These are phyloP conservation scores for Jatropha multifida DNA, from an alignment of 441 rosid species.

Conservation along the genomic window DNA sequence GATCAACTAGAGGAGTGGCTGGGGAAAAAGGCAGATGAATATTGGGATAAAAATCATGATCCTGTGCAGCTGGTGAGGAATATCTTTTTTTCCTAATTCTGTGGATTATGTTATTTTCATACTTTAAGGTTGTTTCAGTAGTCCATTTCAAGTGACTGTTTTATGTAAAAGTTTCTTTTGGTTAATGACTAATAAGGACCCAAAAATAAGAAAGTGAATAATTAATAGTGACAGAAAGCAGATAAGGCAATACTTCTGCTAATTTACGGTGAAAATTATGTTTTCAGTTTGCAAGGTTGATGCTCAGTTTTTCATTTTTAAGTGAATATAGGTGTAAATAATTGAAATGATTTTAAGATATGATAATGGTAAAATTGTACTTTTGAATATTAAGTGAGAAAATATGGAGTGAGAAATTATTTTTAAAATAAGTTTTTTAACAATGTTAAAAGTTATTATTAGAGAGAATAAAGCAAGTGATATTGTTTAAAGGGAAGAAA, in stretches of 20 bases:
- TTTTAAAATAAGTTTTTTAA: too few species aligned
- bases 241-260: not conserved
- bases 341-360: too few species aligned
- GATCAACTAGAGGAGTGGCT: conserved; percentile 37
- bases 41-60: conserved; percentile 34
- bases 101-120: not conserved
- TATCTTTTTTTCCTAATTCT: conserved; percentile 9
- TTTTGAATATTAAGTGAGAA: too few species aligned
- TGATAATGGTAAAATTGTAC: too few species aligned
- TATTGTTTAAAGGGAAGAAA: too few species aligned
- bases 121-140: not conserved
- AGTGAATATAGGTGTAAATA: too few species aligned
- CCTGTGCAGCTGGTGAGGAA: conserved; percentile 26
- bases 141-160: not conserved
- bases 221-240: too few species aligned
- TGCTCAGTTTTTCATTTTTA: too few species aligned
- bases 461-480: too few species aligned
- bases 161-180: not conserved
- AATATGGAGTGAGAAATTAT: too few species aligned
- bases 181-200: not conserved
- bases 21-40: conserved; percentile 30
- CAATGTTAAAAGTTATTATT: too few species aligned
- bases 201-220: not conserved
- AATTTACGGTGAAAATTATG: not conserved
- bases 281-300: not conserved